phyloP scores from a whole-genome alignment of 2,329 filamentous ascomycete genomes.

The Blastomyces percursus region DNA sequence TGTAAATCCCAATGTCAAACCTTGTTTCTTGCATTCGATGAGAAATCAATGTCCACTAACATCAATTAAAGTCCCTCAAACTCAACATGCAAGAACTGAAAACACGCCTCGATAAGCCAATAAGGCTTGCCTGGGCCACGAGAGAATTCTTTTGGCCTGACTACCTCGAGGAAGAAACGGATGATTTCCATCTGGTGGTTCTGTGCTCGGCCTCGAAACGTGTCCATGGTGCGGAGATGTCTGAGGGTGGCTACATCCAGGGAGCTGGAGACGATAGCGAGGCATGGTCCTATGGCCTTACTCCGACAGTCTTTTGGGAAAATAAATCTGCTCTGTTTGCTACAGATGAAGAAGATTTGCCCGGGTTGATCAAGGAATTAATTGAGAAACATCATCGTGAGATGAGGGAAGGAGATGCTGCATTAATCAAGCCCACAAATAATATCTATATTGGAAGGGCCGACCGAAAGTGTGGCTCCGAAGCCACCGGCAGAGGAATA shows the following conservation, averaged over 20 bases:
- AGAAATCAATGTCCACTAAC: constrained; percentile 18
- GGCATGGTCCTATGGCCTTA: constrained; percentile 77
- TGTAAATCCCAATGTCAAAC: constrained; percentile 18
- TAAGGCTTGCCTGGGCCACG: constrained; percentile 71
- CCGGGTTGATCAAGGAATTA: constrained; percentile 39
- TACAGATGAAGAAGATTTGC: constrained; percentile 55
- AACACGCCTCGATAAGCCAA: constrained; percentile 53
- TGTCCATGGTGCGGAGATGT: constrained; percentile 56
- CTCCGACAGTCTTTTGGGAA: constrained; percentile 67
- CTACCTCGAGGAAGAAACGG: constrained; percentile 30
- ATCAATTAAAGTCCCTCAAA: constrained; percentile 44
- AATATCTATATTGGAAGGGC: constrained; percentile 23
- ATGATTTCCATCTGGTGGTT: constrained; percentile 59
- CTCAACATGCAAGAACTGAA: constrained; percentile 48
- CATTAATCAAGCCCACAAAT: constrained; percentile 29
- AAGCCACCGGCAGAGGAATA: constrained; percentile 23
- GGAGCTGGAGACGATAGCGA: constrained; percentile 92
- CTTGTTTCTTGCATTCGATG: not conserved
- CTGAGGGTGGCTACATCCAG: constrained; percentile 73
- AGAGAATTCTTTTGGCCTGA: constrained; percentile 48
- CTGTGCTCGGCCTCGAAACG: constrained; percentile 76
- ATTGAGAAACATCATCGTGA: constrained; percentile 22
- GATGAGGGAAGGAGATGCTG: constrained; percentile 17
- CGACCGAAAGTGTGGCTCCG: not conserved
- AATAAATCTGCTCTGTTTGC: constrained; percentile 51